Evolutionary conservation across 2,329 filamentous ascomycete species (phyloP), one percentile per base, ranked within the genome.

Genomic region (Herpotrichia juniperi): DNA sequence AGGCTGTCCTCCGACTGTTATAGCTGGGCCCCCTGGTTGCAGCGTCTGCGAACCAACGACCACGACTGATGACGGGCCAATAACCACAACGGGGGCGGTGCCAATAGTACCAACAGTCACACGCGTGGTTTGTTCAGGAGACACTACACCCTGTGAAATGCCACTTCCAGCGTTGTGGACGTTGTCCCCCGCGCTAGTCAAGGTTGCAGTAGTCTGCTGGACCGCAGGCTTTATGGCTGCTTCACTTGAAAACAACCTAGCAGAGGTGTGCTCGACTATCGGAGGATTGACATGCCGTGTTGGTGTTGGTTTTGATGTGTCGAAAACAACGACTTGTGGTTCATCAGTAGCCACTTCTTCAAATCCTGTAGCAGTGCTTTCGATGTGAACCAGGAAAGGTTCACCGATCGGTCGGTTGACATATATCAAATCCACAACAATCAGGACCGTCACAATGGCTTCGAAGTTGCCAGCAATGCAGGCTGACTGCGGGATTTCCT

Each of bases 391-490:
- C 25, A 70, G 44, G 34, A 67, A 60, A 2, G 67, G 67, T n/a
- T 51, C 50, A 1, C 53, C 45, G 21, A 42, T 32, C 2, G 56
- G 54, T 10, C 28, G 24, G 25, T 64, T 58, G 25, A 61, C 57
- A 35, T 78, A 74, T 10, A 70, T 68, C 21, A 75, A 55, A 40
- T 78, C 65, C 7, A 79, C 71, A 4, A 79, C 68, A 5, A 79
- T 63, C 4, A 78, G 58, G 4, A 79, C 74, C 1, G 74, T 79
- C 1, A 78, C 73, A 11, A 65, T 63, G 4, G 75, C 77, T 30
- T 68, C 62, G 34, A 73, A 70, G 3, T 66, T 67, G 10, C 77
- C 77, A 4, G 69, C 59, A 7, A 57, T 58, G 51, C 73, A 73
- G 1, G 61, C 58, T 4, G 67, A 60, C 21, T 73, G 59, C 2